Percentiles rank a stretch among this genome's conserved stretches.
These are phyloP conservation scores for Candida adriatica DNA, from an alignment of 805 yeast species.

Conservation along the genomic window DNA sequence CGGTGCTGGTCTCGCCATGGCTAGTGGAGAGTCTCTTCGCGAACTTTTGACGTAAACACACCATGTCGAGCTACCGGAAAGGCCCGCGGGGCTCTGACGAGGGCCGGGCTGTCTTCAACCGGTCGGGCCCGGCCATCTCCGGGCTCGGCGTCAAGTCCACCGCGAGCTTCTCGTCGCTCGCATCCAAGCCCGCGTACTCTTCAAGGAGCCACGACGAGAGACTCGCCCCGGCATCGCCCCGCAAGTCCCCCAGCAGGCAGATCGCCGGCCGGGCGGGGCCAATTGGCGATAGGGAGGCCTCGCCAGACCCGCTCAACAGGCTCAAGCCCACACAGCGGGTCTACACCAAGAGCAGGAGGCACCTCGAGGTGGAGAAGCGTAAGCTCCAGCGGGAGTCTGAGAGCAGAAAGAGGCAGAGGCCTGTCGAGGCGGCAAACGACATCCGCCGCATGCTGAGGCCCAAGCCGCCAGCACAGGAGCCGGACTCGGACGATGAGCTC, in stretches of 20 bases:
- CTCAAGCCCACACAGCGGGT: not conserved
- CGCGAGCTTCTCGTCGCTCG: not conserved
- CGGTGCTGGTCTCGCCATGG: not conserved
- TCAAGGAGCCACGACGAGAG: too few relatives aligned
- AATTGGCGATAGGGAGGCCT: not conserved
- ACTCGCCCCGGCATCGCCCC: too few relatives aligned
- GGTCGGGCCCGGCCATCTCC: not conserved
- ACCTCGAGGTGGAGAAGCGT: not conserved
- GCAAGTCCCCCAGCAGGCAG: too few relatives aligned
- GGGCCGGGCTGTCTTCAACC: not conserved
- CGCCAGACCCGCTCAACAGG: not conserved
- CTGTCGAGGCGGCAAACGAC: too few relatives aligned
- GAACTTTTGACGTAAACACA: too few relatives aligned
- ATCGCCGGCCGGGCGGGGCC: too few relatives aligned
- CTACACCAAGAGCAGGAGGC: not conserved
- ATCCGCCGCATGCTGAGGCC: not conserved
- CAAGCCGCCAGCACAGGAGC: not conserved
- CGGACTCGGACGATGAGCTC: slow-evolving; percentile 8
- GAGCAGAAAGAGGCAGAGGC: too few relatives aligned
- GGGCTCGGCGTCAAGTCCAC: not conserved
- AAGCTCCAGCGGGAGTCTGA: not conserved
- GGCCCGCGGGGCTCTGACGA: too few relatives aligned
- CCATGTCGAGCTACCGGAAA: too few relatives aligned
- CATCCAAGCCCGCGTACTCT: too few relatives aligned
- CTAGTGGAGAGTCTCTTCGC: not conserved